A percentile compares a stretch with the other conserved stretches of the same genome.
phyloP scores from a whole-genome alignment of 2,329 filamentous ascomycete species.

The Hortaea werneckii region DNA sequence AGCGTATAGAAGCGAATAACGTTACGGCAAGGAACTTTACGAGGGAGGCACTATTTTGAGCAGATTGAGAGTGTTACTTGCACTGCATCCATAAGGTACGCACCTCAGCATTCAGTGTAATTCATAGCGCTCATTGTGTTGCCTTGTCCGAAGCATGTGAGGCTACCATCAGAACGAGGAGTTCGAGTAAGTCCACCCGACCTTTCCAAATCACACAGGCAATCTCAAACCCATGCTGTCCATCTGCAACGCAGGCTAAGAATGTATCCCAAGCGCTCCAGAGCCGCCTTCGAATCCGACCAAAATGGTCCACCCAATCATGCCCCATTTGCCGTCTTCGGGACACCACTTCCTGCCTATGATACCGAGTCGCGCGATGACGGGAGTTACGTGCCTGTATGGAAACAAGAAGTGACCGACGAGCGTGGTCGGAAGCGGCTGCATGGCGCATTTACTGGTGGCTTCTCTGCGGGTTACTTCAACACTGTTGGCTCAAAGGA shows the following conservation, averaged over 20 bases:
- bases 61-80: too few relatives aligned
- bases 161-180: neutral
- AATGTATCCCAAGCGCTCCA: slow-evolving; percentile 69
- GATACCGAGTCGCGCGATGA: slow-evolving; percentile 74
- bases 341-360: slow-evolving; percentile 70
- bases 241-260: slow-evolving; percentile 14
- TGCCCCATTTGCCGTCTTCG: slow-evolving; percentile 68
- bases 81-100: too few relatives aligned
- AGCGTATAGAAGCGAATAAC: too few relatives aligned
- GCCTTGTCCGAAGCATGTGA: neutral
- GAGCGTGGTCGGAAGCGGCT: slow-evolving; percentile 82
- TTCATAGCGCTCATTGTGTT: too few relatives aligned
- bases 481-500: slow-evolving; percentile 98
- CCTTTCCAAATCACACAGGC: slow-evolving; percentile 2
- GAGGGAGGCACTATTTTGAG: too few relatives aligned
- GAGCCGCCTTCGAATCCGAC: slow-evolving; percentile 63
- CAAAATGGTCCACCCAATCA: slow-evolving; percentile 34
- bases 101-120: too few relatives aligned
- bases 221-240: slow-evolving; percentile 20
- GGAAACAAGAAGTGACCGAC: slow-evolving; percentile 96
- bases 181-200: slow-evolving; percentile 7
- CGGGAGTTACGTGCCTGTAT: slow-evolving; percentile 85
- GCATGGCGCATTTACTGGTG: slow-evolving; percentile 93
- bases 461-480: slow-evolving; percentile 96
- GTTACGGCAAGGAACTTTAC: too few relatives aligned